Conservation (phyloP, 768 basidiomycete genomes). For the Auricularia sp. region DNA sequence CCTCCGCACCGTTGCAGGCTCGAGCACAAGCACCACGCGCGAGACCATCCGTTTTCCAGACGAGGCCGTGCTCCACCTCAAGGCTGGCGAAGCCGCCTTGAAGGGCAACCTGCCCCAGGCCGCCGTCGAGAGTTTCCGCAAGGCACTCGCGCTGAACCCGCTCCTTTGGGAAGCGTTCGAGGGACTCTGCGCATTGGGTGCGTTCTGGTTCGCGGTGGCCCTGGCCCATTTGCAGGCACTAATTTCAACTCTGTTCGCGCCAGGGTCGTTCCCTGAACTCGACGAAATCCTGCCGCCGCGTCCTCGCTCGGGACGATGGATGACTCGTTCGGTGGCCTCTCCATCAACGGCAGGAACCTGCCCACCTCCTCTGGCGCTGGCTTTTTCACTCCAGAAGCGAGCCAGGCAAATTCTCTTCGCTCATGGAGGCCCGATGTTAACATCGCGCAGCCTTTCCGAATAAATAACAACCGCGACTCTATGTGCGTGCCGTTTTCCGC, state of each 20-base stretch:
- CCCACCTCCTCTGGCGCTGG: slow-evolving; percentile 47
- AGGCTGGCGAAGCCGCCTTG: slow-evolving; percentile 62
- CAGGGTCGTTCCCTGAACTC: slow-evolving; percentile 61
- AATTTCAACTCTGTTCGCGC: slow-evolving; percentile 11
- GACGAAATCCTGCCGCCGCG: slow-evolving; percentile 64
- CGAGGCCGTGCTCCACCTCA: slow-evolving; percentile 64
- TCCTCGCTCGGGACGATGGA: slow-evolving; percentile 28
- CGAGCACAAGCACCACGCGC: not conserved
- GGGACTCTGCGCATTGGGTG: slow-evolving; percentile 72
- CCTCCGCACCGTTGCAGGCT: not conserved
- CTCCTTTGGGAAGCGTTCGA: slow-evolving; percentile 91
- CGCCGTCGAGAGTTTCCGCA: slow-evolving; percentile 60
- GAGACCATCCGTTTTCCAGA: slow-evolving; percentile 39
- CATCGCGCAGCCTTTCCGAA: slow-evolving; percentile 40
- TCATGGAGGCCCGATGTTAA: slow-evolving; percentile 3
- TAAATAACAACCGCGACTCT: slow-evolving; percentile 48
- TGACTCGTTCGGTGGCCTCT: slow-evolving; percentile 10
- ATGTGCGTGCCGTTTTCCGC: slow-evolving; percentile 33
- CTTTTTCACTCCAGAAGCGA: slow-evolving; percentile 67
- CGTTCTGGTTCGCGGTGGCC: slow-evolving; percentile 14
- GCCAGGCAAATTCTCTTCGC: slow-evolving; percentile 41
- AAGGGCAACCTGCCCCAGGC: slow-evolving; percentile 70
- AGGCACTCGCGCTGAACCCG: slow-evolving; percentile 63
- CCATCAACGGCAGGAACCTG: slow-evolving; percentile 10
- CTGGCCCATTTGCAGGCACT: not conserved